Percentiles rank a stretch among this genome's conserved stretches.
Conservation (phyloP, 225 moss, liverwort and hornwort species). For the Sphagnum tenellum region DNA sequence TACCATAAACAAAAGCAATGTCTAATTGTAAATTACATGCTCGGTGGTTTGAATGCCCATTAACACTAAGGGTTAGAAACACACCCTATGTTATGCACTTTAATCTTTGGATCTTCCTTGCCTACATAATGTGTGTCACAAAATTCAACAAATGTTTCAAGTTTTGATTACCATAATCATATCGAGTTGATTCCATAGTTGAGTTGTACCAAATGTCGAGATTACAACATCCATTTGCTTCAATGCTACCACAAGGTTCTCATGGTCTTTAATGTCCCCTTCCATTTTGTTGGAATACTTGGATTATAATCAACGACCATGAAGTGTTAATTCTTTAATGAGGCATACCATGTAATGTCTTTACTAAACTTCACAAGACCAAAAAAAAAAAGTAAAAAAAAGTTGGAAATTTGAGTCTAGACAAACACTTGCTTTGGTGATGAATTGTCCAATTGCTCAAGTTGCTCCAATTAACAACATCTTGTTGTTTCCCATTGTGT, state of each 20-base stretch:
- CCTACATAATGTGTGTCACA: no score
- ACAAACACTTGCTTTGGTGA: conserved; percentile 18
- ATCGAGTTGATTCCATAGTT: conserved; percentile 22
- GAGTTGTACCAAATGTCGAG: conserved; percentile 12
- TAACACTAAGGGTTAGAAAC: no score
- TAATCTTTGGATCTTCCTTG: no score
- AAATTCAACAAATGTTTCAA: no score
- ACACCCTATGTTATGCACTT: no score
- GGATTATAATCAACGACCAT: no score
- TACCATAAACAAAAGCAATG: not conserved
- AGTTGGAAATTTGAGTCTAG: conserved; percentile 4
- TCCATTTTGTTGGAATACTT: no score
- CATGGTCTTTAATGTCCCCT: no score
- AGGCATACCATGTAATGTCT: not conserved
- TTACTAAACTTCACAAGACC: not conserved
- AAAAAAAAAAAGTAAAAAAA: not conserved
- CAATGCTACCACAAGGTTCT: no score
- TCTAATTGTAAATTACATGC: not conserved
- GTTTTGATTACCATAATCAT: conserved; percentile 28
- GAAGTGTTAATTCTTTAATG: not conserved
- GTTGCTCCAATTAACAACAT: conserved; percentile 25
- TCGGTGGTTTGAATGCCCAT: no score
- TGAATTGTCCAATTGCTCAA: conserved; percentile 15
- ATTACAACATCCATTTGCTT: no score
- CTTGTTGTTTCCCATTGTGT: no score